These are phyloP conservation scores for Fusarium pseudograminearum DNA, from an alignment of 2,329 filamentous ascomycete genomes.

Conservation along the genomic window DNA sequence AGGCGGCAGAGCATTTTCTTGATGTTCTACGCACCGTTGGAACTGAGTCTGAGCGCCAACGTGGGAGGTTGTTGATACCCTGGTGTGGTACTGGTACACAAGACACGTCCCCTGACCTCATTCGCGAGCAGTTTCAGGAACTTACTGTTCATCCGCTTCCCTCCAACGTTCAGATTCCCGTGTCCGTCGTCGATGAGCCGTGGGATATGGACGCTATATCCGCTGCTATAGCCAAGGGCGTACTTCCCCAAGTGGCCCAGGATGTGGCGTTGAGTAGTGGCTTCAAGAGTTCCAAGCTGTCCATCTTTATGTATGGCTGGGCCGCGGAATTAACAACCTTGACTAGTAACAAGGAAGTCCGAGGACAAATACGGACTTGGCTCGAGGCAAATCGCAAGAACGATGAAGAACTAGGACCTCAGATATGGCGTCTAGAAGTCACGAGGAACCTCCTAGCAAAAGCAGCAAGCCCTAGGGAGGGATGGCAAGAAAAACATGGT, in stretches of 20 bases:
- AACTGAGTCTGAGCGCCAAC: conserved; percentile 53
- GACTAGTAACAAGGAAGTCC: conserved; percentile 58
- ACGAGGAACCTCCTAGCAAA: conserved; percentile 55
- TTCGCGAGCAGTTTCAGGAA: conserved; percentile 48
- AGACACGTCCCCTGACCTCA: conserved; percentile 16
- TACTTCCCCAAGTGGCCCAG: conserved; percentile 52
- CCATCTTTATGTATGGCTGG: conserved; percentile 58
- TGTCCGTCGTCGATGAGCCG: conserved; percentile 48
- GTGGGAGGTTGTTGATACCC: conserved; percentile 53
- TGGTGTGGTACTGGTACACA: conserved; percentile 38
- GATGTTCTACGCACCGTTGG: conserved; percentile 54
- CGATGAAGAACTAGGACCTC: conserved; percentile 50
- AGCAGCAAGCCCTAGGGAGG: conserved; percentile 46
- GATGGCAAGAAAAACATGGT: conserved; percentile 21
- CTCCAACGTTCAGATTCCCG: conserved; percentile 51
- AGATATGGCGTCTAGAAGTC: conserved; percentile 52
- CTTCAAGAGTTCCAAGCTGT: conserved; percentile 55
- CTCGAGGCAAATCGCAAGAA: conserved; percentile 48
- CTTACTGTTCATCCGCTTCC: conserved; percentile 53
- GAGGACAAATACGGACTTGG: conserved; percentile 53
- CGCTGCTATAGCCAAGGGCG: conserved; percentile 41
- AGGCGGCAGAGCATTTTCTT: conserved; percentile 56
- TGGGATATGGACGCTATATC: conserved; percentile 48
- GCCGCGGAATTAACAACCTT: conserved; percentile 51
- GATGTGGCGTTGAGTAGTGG: conserved; percentile 50